Percentiles rank a stretch among this genome's conserved stretches.
phyloP scores from a whole-genome alignment of 345 rosid genomes.

The Lepidium aucheri region DNA sequence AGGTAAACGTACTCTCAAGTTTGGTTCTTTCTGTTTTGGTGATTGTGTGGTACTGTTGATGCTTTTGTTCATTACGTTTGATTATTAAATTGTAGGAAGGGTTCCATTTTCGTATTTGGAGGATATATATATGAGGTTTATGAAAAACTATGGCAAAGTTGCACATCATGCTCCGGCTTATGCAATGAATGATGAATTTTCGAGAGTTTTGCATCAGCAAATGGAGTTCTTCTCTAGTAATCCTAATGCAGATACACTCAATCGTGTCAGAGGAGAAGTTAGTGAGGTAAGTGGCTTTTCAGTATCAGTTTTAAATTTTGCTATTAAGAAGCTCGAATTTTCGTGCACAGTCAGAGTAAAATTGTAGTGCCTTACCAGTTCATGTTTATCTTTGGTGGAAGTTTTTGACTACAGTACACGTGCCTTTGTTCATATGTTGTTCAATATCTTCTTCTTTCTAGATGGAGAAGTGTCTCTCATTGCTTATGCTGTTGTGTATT shows the following conservation, averaged over 20 bases:
- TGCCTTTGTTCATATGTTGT: background rate
- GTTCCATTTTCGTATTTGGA: constrained; percentile 96
- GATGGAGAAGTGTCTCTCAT: background rate
- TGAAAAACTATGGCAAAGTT: constrained; percentile 90
- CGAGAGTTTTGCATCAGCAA: constrained; percentile 97
- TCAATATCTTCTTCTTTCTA: background rate
- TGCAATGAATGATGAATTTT: constrained; percentile 96
- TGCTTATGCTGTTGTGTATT: background rate
- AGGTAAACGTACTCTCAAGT: no score
- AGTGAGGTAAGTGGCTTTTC: constrained; percentile 49
- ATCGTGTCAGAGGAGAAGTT: constrained; percentile 92
- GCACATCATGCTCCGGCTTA: constrained; percentile 85
- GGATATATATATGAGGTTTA: constrained; percentile 91
- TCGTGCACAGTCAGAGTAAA: no score
- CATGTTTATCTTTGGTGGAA: background rate
- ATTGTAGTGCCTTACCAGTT: no score
- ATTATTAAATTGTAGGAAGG: constrained; percentile 48
- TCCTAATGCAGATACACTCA: constrained; percentile 81
- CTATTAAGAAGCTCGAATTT: no score
- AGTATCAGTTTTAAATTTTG: background rate
- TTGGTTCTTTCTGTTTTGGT: no score
- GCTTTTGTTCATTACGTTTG: background rate
- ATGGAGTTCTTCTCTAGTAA: constrained; percentile 97
- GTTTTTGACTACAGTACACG: background rate
- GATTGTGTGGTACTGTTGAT: no score